Conservation (phyloP, 202 grass and related monocot genomes). For the Panicum hallii region DNA sequence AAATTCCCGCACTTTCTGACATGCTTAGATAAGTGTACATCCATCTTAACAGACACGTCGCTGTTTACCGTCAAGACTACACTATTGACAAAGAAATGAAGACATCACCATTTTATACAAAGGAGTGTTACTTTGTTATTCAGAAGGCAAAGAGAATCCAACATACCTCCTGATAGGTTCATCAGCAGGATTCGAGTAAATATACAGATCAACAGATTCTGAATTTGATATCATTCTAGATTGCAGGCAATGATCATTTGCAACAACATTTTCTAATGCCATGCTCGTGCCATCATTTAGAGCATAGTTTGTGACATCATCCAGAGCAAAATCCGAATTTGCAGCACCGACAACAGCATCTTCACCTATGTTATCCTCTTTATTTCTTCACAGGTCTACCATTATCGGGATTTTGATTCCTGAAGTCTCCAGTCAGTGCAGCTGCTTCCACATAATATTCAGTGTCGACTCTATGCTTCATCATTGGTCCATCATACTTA, state of each 20-base stretch:
- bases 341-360: conserved; percentile 5
- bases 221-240: background rate
- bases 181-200: conserved; percentile 26
- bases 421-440: conserved; percentile 5
- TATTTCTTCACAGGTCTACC: conserved; percentile 27
- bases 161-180: conserved; percentile 59
- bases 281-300: conserved; percentile 17
- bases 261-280: conserved; percentile 1
- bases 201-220: conserved; percentile 13
- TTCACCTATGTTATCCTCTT: conserved; percentile 25
- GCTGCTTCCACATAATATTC: background rate
- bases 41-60: conserved; percentile 41
- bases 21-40: conserved; percentile 64
- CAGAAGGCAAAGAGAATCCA: background rate
- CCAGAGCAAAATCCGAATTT: background rate
- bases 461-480: background rate
- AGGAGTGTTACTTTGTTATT: conserved; percentile 1
- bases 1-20: conserved; percentile 50
- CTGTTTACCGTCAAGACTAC: conserved; percentile 58
- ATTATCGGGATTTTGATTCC: background rate
- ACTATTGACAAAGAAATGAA: conserved; percentile 50
- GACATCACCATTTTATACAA: conserved; percentile 36
- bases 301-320: conserved; percentile 9
- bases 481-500: conserved; percentile 30
- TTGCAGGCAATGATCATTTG: background rate